Conservation (phyloP, 768 basidiomycete genomes). For the Leucosporidium scottii region DNA sequence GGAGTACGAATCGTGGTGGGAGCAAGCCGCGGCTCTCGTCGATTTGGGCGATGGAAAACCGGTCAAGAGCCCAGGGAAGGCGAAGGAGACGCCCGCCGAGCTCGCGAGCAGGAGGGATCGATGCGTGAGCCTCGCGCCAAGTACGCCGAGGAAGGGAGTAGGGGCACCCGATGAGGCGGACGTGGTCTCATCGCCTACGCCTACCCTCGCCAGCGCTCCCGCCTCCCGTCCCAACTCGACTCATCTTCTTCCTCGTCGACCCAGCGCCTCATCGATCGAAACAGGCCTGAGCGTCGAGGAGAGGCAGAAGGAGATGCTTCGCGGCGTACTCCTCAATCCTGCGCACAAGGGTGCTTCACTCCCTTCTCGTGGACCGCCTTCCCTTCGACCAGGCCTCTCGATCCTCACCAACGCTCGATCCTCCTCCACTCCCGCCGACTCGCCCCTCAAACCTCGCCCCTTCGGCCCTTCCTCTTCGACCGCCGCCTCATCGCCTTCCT, state of each 20-base stretch:
- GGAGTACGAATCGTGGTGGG: constrained; percentile 32
- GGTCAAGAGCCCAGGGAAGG: background rate
- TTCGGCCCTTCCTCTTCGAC: background rate
- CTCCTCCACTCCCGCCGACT: background rate
- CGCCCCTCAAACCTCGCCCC: background rate
- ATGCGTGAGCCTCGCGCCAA: constrained; percentile 22
- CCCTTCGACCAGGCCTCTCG: constrained; percentile 12
- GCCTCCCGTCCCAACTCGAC: too few species aligned
- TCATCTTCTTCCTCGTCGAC: too few species aligned
- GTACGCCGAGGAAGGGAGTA: background rate
- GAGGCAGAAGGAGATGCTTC: constrained; percentile 30
- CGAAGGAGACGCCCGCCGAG: background rate
- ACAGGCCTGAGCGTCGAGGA: constrained; percentile 22
- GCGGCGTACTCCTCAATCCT: constrained; percentile 19
- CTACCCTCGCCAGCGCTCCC: too few species aligned
- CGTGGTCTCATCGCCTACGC: too few species aligned
- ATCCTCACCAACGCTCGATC: background rate
- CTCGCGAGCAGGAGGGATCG: constrained; percentile 21
- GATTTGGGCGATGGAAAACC: constrained; percentile 33
- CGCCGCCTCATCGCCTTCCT: too few species aligned
- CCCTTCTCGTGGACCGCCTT: constrained; percentile 13
- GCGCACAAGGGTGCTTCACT: constrained; percentile 22
- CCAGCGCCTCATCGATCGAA: constrained; percentile 17
- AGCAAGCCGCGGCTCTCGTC: constrained; percentile 34
- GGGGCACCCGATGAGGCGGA: too few species aligned